phyloP scores from a whole-genome alignment of 176 grass and related monocot genomes.

The Triticum monococcum region DNA sequence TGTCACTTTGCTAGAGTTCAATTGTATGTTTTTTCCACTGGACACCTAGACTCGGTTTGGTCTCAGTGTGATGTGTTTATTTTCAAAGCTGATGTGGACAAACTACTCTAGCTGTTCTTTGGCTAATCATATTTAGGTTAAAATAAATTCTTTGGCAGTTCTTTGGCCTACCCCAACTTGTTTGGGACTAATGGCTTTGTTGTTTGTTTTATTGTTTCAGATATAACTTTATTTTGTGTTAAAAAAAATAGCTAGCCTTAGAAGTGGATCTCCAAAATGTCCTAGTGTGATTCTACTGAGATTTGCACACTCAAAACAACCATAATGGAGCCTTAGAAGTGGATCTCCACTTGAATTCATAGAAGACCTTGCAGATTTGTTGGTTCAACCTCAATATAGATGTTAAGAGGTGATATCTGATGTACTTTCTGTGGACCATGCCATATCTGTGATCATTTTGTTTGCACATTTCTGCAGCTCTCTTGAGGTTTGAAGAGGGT shows the following conservation, averaged over 20 bases:
- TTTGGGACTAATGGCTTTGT: too few relatives aligned
- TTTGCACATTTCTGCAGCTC: slow-evolving; percentile 49
- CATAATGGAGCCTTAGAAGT: background rate
- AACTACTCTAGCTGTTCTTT: background rate
- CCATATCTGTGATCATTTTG: slow-evolving; percentile 19
- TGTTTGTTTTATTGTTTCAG: background rate
- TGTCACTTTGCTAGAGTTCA: background rate
- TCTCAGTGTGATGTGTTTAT: background rate
- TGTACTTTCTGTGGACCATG: slow-evolving; percentile 19
- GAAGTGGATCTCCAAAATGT: background rate
- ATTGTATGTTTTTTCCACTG: slow-evolving; percentile 14
- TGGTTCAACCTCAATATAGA: background rate
- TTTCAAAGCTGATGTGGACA: background rate
- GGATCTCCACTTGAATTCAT: background rate
- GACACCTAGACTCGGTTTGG: background rate
- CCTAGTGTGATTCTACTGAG: background rate
- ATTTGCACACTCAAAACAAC: background rate
- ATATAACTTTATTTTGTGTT: background rate
- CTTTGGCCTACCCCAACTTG: too few relatives aligned
- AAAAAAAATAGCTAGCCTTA: background rate
- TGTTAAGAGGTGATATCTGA: background rate
- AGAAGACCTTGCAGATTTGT: background rate
- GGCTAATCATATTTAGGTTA: background rate
- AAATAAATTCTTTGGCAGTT: background rate
- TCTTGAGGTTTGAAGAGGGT: slow-evolving; percentile 80